phyloP scores from a whole-genome alignment of 2,329 filamentous ascomycete species.

The Chaetomium sp. region DNA sequence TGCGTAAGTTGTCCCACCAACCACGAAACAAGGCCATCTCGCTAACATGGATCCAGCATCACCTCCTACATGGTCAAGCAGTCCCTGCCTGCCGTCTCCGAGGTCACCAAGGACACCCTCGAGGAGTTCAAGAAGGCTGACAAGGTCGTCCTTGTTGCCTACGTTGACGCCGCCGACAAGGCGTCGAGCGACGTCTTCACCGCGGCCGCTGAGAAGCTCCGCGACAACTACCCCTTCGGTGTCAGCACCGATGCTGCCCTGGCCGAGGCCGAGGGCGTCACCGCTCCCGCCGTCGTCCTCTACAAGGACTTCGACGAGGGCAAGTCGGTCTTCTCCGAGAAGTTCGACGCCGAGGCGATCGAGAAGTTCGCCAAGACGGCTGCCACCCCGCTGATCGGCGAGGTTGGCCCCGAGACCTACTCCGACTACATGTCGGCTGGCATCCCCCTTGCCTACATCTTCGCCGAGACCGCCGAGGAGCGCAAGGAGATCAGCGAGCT shows the following conservation, averaged over 20 bases:
- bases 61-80: conserved; percentile 97
- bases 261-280: conserved; percentile 87
- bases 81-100: conserved; percentile 86
- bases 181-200: conserved; percentile 83
- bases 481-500: conserved; percentile 74
- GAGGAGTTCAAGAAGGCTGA: conserved; percentile 98
- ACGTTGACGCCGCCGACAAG: conserved; percentile 80
- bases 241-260: conserved; percentile 79
- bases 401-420: conserved; percentile 97
- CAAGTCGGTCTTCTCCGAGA: conserved; percentile 79
- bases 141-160: conserved; percentile 92
- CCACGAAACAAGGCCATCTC: neutral
- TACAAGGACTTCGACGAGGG: conserved; percentile 99
- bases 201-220: conserved; percentile 70
- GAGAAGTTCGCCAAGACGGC: conserved; percentile 80
- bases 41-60: conserved; percentile 50
- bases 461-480: conserved; percentile 89
- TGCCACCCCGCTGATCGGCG: conserved; percentile 87
- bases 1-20: conserved; percentile 54
- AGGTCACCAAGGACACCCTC: conserved; percentile 76
- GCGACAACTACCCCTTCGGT: conserved; percentile 92
- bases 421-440: conserved; percentile 89
- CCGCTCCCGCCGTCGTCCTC: conserved; percentile 82
- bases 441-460: conserved; percentile 95
- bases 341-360: conserved; percentile 80